These are phyloP conservation scores for Boletus mariae DNA, from an alignment of 1,284 basidiomycete species.

Conservation along the genomic window DNA sequence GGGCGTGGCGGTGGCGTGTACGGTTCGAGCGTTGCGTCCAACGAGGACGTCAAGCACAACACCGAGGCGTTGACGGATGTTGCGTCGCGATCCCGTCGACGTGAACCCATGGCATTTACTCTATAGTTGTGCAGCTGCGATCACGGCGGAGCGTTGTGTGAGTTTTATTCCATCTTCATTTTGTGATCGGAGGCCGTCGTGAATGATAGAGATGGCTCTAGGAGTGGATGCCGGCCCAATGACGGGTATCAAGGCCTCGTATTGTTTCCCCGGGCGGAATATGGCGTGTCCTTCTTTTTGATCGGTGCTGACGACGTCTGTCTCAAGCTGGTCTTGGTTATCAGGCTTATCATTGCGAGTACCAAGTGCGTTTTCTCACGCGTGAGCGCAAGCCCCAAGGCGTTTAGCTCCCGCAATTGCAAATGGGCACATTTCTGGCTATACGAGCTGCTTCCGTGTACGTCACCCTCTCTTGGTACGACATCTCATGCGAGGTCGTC, in stretches of 20 bases:
- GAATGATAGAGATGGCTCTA: constrained; percentile 35
- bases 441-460: constrained; percentile 14
- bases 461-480: neutral
- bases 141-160: constrained; percentile 46
- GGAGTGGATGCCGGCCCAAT: constrained; percentile 50
- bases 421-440: constrained; percentile 9
- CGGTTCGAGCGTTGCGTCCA: constrained; percentile 3
- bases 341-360: constrained; percentile 54
- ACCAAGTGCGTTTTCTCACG: constrained; percentile 20
- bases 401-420: neutral
- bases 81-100: constrained; percentile 48
- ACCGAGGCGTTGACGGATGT: constrained; percentile 36
- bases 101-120: constrained; percentile 20
- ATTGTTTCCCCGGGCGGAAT: constrained; percentile 46
- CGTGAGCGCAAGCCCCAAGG: neutral
- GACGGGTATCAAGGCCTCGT: constrained; percentile 61
- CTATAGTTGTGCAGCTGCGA: constrained; percentile 43
- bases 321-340: constrained; percentile 59
- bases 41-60: constrained; percentile 51
- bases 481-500: neutral
- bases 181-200: constrained; percentile 4
- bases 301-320: constrained; percentile 20
- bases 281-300: neutral
- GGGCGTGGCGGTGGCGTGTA: constrained; percentile 63
- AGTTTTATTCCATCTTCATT: neutral